phyloP scores from a whole-genome alignment of 2,329 filamentous ascomycete species.

The Zelopaecilomyces penicillatus region DNA sequence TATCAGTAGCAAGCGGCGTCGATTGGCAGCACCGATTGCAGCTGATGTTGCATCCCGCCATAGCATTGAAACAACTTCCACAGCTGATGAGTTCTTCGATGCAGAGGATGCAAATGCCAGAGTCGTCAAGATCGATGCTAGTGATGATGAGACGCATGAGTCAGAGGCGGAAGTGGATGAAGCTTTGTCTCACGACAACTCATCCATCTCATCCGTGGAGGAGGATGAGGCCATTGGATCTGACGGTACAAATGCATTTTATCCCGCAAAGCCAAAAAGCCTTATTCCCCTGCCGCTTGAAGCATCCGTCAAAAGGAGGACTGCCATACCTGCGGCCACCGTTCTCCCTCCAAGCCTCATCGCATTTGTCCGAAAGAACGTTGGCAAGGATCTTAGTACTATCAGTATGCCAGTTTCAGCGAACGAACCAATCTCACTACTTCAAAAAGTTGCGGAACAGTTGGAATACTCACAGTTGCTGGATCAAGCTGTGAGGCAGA shows the following conservation, averaged over 20 bases:
- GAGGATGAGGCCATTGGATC: constrained; percentile 50
- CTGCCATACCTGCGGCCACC: constrained; percentile 62
- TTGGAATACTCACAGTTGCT: constrained; percentile 84
- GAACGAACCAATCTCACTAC: constrained; percentile 82
- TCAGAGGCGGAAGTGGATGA: constrained; percentile 52
- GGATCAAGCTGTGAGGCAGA: constrained; percentile 61
- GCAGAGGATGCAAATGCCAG: constrained; percentile 61
- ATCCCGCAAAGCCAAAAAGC: constrained; percentile 67
- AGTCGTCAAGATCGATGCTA: constrained; percentile 64
- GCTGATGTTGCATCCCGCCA: constrained; percentile 37
- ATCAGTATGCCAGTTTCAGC: constrained; percentile 97
- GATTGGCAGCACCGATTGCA: constrained; percentile 47
- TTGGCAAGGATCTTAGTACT: constrained; percentile 92
- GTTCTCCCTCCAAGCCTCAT: constrained; percentile 84
- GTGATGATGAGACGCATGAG: constrained; percentile 55
- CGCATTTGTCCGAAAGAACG: constrained; percentile 90
- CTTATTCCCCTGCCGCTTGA: constrained; percentile 70
- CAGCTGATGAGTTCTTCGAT: constrained; percentile 89
- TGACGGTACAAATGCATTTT: constrained; percentile 55
- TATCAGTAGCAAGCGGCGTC: constrained; percentile 68
- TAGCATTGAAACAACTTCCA: constrained; percentile 73
- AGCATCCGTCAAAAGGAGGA: constrained; percentile 55
- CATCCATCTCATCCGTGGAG: constrained; percentile 51
- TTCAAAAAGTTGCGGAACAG: constrained; percentile 85
- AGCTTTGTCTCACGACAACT: constrained; percentile 43